A percentile compares a stretch with the other conserved stretches of the same genome.
These are phyloP conservation scores for Chloranthus sessilifolius DNA, from an alignment of 164 flowering plant genomes.

Conservation along the genomic window DNA sequence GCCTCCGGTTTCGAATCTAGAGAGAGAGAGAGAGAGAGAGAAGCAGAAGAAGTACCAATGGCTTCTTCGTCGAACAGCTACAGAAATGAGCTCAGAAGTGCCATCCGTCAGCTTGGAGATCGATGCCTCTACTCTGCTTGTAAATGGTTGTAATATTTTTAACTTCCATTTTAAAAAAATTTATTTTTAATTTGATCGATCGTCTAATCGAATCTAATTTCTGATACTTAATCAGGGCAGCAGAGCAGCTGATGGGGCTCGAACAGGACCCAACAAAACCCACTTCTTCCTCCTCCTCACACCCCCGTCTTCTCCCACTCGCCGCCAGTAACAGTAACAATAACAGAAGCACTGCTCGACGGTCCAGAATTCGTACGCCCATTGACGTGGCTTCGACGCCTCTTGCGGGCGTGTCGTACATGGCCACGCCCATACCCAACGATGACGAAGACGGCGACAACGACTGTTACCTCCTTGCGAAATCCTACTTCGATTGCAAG, in stretches of 20 bases:
- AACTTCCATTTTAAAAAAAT: slow-evolving; percentile 4
- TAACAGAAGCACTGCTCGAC: slow-evolving; percentile 38
- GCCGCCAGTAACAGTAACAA: slow-evolving; percentile 65
- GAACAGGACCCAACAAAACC: slow-evolving; percentile 70
- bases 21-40: background rate
- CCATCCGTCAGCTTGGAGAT: slow-evolving; percentile 79
- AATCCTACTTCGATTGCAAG: slow-evolving; percentile 81
- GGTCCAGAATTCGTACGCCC: too few species aligned
- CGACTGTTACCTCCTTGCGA: slow-evolving; percentile 75
- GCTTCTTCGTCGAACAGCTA: slow-evolving; percentile 46
- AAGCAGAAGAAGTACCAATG: background rate
- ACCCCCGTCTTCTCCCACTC: slow-evolving; percentile 77
- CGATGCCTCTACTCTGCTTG: slow-evolving; percentile 97
- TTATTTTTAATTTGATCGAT: background rate
- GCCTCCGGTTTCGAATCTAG: background rate
- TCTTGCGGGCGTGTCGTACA: slow-evolving; percentile 50
- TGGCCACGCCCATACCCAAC: slow-evolving; percentile 52
- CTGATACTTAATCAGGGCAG: slow-evolving; percentile 86
- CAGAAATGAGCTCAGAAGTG: slow-evolving; percentile 75
- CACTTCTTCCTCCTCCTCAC: slow-evolving; percentile 61
- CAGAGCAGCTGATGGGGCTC: slow-evolving; percentile 88
- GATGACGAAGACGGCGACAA: slow-evolving; percentile 65
- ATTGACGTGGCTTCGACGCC: slow-evolving; percentile 58
- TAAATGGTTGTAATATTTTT: too few species aligned
- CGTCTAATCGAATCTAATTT: slow-evolving; percentile 8